Conservation (phyloP, 1,139 yeast species). For the Suhomyces taliae region DNA sequence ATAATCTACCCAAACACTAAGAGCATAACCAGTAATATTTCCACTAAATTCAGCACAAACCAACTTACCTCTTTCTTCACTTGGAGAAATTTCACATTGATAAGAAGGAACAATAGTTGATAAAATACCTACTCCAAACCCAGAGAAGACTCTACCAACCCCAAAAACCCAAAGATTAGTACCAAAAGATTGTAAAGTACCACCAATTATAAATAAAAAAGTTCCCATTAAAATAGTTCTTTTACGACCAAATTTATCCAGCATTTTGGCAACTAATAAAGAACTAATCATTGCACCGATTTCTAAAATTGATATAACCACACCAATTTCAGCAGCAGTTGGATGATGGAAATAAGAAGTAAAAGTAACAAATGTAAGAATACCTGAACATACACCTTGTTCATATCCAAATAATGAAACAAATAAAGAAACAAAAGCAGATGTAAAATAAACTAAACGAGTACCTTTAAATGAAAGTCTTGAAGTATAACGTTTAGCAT, state of each 20-base stretch:
- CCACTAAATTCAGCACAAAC: constrained; percentile 59
- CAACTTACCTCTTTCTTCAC: constrained; percentile 54
- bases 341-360: constrained; percentile 48
- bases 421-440: constrained; percentile 79
- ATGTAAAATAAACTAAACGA: constrained; percentile 65
- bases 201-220: constrained; percentile 50
- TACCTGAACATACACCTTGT: constrained; percentile 89
- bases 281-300: constrained; percentile 54
- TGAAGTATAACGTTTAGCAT: constrained; percentile 35
- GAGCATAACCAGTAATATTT: constrained; percentile 51
- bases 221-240: constrained; percentile 52
- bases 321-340: constrained; percentile 46
- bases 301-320: constrained; percentile 52
- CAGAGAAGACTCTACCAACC: constrained; percentile 51
- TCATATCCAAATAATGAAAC: constrained; percentile 88
- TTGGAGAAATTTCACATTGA: constrained; percentile 57
- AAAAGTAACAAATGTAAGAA: constrained; percentile 52
- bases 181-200: constrained; percentile 49
- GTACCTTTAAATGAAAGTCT: constrained; percentile 40
- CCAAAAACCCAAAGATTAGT: constrained; percentile 44
- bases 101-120: constrained; percentile 55
- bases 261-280: constrained; percentile 46
- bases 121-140: constrained; percentile 53
- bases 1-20: constrained; percentile 58
- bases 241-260: constrained; percentile 50